phyloP scores from a whole-genome alignment of 352 stramenopile species.

The Chrysophaeum taylorii region DNA sequence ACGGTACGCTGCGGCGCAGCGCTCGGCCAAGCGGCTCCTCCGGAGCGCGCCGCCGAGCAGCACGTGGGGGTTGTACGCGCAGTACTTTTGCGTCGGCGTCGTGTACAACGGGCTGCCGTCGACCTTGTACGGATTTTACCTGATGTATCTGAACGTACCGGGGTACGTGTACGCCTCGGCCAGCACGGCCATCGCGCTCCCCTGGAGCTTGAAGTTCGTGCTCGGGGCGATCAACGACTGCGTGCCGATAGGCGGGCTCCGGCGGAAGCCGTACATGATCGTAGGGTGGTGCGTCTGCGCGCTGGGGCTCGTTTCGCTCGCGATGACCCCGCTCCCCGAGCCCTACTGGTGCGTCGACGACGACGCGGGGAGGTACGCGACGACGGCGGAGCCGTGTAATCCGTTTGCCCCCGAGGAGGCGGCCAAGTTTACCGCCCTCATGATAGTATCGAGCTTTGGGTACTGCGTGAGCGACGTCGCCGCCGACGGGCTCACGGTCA shows the following conservation, averaged over 20 bases:
- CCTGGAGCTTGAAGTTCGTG: conserved; percentile 58
- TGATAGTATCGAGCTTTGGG: conserved; percentile 57
- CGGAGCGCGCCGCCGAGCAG: not conserved
- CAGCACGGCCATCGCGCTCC: conserved; percentile 47
- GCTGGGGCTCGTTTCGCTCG: conserved; percentile 40
- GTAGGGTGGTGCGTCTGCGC: conserved; percentile 49
- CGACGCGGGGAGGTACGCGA: not conserved
- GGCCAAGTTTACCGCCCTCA: conserved; percentile 47
- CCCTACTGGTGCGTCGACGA: conserved; percentile 46
- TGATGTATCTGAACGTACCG: conserved; percentile 47
- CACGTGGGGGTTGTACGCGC: conserved; percentile 16
- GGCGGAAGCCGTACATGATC: conserved; percentile 60
- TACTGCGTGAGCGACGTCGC: conserved; percentile 61
- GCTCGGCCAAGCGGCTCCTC: not conserved
- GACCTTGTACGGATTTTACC: conserved; percentile 45
- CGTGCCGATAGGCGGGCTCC: conserved; percentile 53
- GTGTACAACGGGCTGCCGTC: conserved; percentile 42
- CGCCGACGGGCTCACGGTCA: conserved; percentile 60
- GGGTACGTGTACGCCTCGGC: conserved; percentile 39
- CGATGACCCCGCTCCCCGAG: conserved; percentile 43
- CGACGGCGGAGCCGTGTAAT: conserved; percentile 3
- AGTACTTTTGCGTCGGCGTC: conserved; percentile 44
- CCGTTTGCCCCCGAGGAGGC: conserved; percentile 26
- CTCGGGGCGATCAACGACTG: conserved; percentile 57
- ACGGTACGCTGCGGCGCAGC: too few relatives aligned